These are phyloP conservation scores for Trametes punicea DNA, from an alignment of 768 basidiomycete species.

Conservation along the genomic window DNA sequence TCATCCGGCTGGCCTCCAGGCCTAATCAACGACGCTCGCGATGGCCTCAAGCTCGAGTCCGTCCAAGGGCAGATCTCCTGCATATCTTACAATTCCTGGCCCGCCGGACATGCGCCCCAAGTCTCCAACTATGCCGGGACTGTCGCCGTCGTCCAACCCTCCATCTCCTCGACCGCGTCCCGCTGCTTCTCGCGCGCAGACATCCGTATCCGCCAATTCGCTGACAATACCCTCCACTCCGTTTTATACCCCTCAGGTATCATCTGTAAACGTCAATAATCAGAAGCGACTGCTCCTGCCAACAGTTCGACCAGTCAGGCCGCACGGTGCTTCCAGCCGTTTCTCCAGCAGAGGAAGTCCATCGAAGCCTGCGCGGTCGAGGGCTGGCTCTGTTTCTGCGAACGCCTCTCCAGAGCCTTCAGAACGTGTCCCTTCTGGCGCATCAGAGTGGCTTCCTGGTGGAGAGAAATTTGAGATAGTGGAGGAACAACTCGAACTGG, in stretches of 20 bases:
- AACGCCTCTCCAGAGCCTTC: constrained; percentile 18
- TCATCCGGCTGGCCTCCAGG: too few relatives aligned
- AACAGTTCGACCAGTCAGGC: constrained; percentile 21
- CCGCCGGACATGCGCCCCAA: constrained; percentile 9
- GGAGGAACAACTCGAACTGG: constrained; percentile 45
- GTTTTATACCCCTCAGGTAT: constrained; percentile 20
- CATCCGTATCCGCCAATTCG: constrained; percentile 9
- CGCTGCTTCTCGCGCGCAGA: constrained; percentile 13
- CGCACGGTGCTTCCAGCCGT: constrained; percentile 8
- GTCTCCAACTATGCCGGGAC: constrained; percentile 13
- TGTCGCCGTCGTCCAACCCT: constrained; percentile 2
- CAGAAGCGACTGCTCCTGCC: constrained; percentile 26
- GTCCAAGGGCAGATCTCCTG: constrained; percentile 5
- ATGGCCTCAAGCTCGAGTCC: constrained; percentile 12
- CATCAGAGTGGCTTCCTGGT: constrained; percentile 39
- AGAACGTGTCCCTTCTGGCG: constrained; percentile 14
- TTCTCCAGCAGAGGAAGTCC: constrained; percentile 16
- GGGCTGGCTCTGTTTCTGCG: constrained; percentile 25
- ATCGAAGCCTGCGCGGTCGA: constrained; percentile 20
- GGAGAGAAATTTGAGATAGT: constrained; percentile 48
- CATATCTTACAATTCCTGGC: constrained; percentile 3
- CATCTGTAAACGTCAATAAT: constrained; percentile 12
- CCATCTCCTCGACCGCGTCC: constrained; percentile 6
- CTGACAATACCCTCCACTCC: constrained; percentile 13
- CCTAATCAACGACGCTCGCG: background rate